Evolutionary conservation across 768 basidiomycete genomes (phyloP), one percentile per base, ranked within the genome.

Genomic region (Wakefieldia striispora): DNA sequence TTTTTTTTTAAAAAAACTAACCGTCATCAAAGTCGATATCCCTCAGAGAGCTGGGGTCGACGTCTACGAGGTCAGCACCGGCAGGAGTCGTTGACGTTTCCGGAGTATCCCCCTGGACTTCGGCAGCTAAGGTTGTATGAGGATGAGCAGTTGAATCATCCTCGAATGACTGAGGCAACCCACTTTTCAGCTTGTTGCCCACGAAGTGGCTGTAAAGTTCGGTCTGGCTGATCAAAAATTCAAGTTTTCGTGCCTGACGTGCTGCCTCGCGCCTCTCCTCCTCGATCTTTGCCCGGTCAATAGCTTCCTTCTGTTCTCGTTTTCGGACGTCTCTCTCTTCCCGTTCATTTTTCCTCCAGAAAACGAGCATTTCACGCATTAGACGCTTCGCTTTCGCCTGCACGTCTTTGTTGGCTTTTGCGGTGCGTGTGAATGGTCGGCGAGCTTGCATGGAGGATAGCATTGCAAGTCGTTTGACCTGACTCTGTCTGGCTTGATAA

Each of bases 201-300:
- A 99, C 94, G 78, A 99, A 98, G 73, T 99, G 97, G 57, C 91
- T 94, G 71, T 98, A 99, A 8, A 98, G 80, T 67, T 99, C 97
- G 4, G 97, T 98, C 70, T 98, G 95, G 51, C 91, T 97, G 68
- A 99, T 94, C 70, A 99, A 75, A 73, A 98, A 99, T 72, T 99
- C 97, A 21, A 99, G 82, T 69, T 98, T 97, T 57, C 95, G 81
- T 12, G 94, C 91, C 67, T 95, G 92, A 44, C 97, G 77, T 34
- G 94, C 88, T 12, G 90, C 88, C 70, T 99, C 97, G 36, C 95
- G 80, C 63, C 84, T 90, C 70, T 97, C 93, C 66, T 95, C 94
- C 68, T 95, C 93, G 27, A 91, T 70, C 68, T 85, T 90, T 20
- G 90, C 81, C 43, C 91, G 82, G 60, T 95, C 92, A 59, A 83